Evolutionary conservation across 164 flowering plant genomes (phyloP), one percentile per base, ranked within the genome.

Genomic region (Vitis rotundifolia): DNA sequence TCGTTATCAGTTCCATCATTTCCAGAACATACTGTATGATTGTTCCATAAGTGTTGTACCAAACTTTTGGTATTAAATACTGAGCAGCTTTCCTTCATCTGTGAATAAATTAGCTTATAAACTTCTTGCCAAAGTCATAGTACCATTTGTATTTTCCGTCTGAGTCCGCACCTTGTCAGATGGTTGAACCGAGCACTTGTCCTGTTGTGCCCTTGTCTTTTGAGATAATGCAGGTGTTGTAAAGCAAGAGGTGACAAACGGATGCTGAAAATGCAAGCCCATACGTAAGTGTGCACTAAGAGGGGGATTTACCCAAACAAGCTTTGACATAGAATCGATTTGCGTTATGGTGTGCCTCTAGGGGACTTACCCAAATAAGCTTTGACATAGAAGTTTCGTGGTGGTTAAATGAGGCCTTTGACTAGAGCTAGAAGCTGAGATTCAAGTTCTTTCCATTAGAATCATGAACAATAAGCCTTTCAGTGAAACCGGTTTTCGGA

Each of bases 231-330:
- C 90, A 94, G 26, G 96, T 87, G 79, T 83, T 91, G 86, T n/a
- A 89, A 94, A 77, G 96, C 98, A 77, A 94, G 89, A 31, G 97
- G 96, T 68, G 97, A 97, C 61, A 89, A n/a, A n/a, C 90, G 72
- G 91, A 78, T 61, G 79, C 97, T 59, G 79, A 61, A 83, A 92
- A 92, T 12, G 90, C 93, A 69, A 94, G 90, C 96, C 91, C 87
- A 79, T 87, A 88, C 68, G 80, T 89, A 3, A 79, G 81, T 56
- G 82, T 47, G 59, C 78, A 61, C 74, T 73, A 50, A 87, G n/a
- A n/a, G n/a, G n/a, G 79, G 12, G 86, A 73, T 76, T 67, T 77
- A 44, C 89, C 93, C 69, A 89, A 75, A 73, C 90, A 90, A 60
- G 98, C 97, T 69, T 68, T 85, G 18, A 84, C 84, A 76, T 88